phyloP scores from a whole-genome alignment of 805 yeast species.

The Candida succiphila region DNA sequence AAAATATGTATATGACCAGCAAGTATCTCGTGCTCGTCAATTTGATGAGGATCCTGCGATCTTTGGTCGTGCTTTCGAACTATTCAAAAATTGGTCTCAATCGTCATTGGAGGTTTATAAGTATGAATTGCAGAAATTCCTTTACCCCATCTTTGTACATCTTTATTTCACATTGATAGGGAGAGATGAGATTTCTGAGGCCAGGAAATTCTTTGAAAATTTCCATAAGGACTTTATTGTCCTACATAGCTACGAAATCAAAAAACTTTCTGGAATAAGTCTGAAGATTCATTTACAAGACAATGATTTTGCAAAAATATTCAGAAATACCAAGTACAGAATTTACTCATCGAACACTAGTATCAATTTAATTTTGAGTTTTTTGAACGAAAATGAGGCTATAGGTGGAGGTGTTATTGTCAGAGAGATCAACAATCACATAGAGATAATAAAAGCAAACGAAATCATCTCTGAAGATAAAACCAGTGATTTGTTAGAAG shows the following conservation, averaged over 20 bases:
- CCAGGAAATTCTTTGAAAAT: slow-evolving; percentile 67
- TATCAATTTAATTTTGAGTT: slow-evolving; percentile 73
- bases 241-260: slow-evolving; percentile 70
- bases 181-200: slow-evolving; percentile 48
- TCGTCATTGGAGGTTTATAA: slow-evolving; percentile 83
- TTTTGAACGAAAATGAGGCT: slow-evolving; percentile 84
- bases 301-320: slow-evolving; percentile 71
- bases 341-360: slow-evolving; percentile 76
- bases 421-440: slow-evolving; percentile 75
- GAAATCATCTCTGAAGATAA: slow-evolving; percentile 24
- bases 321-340: slow-evolving; percentile 62
- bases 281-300: slow-evolving; percentile 75
- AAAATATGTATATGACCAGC: slow-evolving; percentile 15
- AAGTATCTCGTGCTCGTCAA: slow-evolving; percentile 23
- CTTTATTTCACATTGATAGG: slow-evolving; percentile 71
- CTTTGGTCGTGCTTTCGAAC: slow-evolving; percentile 71
- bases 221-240: slow-evolving; percentile 65
- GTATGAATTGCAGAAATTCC: slow-evolving; percentile 73
- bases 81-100: slow-evolving; percentile 83
- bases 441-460: slow-evolving; percentile 39
- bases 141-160: slow-evolving; percentile 91
- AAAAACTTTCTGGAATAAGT: slow-evolving; percentile 61
- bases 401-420: slow-evolving; percentile 86
- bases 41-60: slow-evolving; percentile 53
- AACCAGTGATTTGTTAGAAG: slow-evolving; percentile 39